phyloP scores from a whole-genome alignment of 1,284 basidiomycete genomes.

The Hemileia vastatrix region DNA sequence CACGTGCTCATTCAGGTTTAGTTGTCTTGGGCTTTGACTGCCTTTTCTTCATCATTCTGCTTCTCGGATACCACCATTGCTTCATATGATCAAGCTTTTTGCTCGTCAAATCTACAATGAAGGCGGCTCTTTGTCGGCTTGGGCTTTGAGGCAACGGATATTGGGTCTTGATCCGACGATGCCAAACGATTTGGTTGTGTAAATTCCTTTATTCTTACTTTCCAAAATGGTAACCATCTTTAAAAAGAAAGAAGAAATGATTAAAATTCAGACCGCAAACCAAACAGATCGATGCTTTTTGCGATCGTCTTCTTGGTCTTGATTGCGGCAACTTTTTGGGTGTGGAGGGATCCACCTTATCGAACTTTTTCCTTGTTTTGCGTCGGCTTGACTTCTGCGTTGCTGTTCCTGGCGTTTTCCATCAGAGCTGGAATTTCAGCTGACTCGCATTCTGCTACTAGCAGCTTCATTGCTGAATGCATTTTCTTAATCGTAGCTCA shows the following conservation, averaged over 20 bases:
- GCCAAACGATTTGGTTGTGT: conserved; percentile 17
- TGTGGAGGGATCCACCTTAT: neutral
- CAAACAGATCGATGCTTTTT: conserved; percentile 17
- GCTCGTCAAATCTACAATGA: too few relatives aligned
- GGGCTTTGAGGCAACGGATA: conserved; percentile 2
- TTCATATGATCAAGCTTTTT: too few relatives aligned
- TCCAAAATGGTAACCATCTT: neutral
- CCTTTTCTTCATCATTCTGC: too few relatives aligned
- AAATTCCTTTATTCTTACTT: neutral
- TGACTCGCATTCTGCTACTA: neutral
- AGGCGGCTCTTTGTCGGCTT: neutral
- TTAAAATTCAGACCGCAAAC: too few relatives aligned
- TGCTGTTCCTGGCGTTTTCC: conserved; percentile 16
- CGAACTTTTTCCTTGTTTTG: conserved; percentile 9
- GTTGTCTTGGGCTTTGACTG: too few relatives aligned
- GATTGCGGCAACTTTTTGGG: neutral
- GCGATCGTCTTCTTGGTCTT: conserved; percentile 8
- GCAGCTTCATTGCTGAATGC: conserved; percentile 16
- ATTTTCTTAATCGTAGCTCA: conserved; percentile 13
- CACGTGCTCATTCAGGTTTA: too few relatives aligned
- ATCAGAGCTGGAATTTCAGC: conserved; percentile 16
- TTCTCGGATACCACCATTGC: too few relatives aligned
- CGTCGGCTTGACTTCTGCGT: neutral
- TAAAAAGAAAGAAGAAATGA: too few relatives aligned
- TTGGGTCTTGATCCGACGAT: conserved; percentile 17